These are phyloP conservation scores for Talaromyces piceae DNA, from an alignment of 2,329 filamentous ascomycete genomes.

Conservation along the genomic window DNA sequence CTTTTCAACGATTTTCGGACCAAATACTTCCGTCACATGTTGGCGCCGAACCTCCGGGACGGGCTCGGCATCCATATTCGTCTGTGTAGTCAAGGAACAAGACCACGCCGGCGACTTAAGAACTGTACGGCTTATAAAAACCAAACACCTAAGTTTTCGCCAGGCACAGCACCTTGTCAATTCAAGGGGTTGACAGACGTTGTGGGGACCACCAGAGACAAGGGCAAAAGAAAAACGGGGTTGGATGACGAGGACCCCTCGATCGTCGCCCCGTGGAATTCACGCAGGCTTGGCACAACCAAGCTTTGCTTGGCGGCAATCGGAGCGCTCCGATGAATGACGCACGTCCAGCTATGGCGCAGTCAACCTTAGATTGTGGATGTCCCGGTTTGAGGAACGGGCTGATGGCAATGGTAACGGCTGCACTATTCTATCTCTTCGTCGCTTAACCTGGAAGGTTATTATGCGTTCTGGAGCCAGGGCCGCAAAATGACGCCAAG, in stretches of 20 bases:
- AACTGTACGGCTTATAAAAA: background rate
- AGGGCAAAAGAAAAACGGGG: background rate
- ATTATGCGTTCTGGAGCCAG: too few species aligned
- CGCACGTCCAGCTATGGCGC: background rate
- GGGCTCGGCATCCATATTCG: conserved; percentile 4
- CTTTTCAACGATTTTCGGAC: conserved; percentile 29
- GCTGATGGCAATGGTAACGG: too few species aligned
- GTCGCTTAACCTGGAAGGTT: too few species aligned
- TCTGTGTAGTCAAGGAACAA: too few species aligned
- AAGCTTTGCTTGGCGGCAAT: background rate
- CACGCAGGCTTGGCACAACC: background rate
- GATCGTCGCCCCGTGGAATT: background rate
- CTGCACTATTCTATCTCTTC: too few species aligned
- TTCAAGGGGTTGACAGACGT: background rate
- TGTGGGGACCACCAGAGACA: background rate
- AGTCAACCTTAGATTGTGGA: background rate
- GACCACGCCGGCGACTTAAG: background rate
- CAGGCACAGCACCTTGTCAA: too few species aligned
- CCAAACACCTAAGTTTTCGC: too few species aligned
- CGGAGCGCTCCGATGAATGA: background rate
- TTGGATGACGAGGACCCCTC: background rate
- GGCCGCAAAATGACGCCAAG: too few species aligned
- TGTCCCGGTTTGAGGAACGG: too few species aligned
- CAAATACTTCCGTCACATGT: conserved; percentile 27
- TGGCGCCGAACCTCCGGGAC: conserved; percentile 15